phyloP scores from a whole-genome alignment of 1,284 basidiomycete genomes.

The Peniophora sp. region DNA sequence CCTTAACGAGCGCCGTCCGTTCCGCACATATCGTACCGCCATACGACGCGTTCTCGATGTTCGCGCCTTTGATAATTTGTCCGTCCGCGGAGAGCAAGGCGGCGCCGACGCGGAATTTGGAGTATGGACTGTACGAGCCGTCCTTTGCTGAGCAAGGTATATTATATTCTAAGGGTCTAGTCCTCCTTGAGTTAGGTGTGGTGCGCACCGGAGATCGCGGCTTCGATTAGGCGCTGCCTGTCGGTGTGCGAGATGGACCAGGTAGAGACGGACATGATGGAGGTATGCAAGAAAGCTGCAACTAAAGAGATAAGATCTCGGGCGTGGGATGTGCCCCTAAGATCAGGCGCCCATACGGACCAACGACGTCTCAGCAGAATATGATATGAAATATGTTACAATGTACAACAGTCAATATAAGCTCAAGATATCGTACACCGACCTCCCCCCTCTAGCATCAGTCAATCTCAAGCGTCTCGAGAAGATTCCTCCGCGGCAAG shows the following conservation, averaged over 20 bases:
- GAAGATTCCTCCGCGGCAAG: not conserved
- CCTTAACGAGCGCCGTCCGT: constrained; percentile 82
- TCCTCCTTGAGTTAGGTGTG: not conserved
- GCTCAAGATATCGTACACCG: too few relatives aligned
- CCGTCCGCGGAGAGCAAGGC: constrained; percentile 68
- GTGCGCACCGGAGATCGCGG: not conserved
- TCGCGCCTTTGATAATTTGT: constrained; percentile 72
- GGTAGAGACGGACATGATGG: not conserved
- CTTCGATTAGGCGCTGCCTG: not conserved
- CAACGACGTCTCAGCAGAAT: too few relatives aligned
- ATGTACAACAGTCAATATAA: too few relatives aligned
- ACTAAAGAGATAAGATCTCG: too few relatives aligned
- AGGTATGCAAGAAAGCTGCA: not conserved
- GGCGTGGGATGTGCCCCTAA: too few relatives aligned
- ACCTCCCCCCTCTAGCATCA: too few relatives aligned
- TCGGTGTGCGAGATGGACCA: not conserved
- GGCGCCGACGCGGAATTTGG: constrained; percentile 86
- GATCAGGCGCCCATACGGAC: too few relatives aligned
- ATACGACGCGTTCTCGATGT: constrained; percentile 89
- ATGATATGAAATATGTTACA: too few relatives aligned
- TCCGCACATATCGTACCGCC: constrained; percentile 84
- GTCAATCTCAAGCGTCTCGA: not conserved
- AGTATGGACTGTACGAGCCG: constrained; percentile 66
- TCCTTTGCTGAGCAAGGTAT: constrained; percentile 40
- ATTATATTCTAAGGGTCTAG: not conserved